Percentiles rank a stretch among this genome's conserved stretches.
Evolutionary conservation across 345 rosid species (phyloP).

Genomic region (Eucalyptus lansdowneana): DNA sequence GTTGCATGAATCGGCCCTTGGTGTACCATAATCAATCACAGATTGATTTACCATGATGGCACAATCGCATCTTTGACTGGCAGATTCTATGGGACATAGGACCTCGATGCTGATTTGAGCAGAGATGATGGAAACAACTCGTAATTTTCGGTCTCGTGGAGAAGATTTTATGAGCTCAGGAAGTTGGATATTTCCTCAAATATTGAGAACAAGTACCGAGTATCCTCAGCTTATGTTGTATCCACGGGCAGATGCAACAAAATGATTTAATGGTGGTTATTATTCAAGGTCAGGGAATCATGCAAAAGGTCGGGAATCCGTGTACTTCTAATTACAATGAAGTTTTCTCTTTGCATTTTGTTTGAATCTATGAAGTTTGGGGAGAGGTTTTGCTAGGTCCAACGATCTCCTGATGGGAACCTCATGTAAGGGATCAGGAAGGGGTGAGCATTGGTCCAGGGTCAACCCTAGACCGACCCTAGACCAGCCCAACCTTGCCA

Average conservation of each 20-base stretch:
- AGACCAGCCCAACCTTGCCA: too few species aligned
- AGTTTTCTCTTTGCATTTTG: background rate
- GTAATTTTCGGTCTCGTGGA: conserved; percentile 33
- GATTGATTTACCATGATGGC: background rate
- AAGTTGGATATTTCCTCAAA: conserved; percentile 38
- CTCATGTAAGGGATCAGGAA: too few species aligned
- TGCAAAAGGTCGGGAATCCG: conserved; percentile 11
- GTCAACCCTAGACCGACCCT: too few species aligned
- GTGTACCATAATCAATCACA: conserved; percentile 28
- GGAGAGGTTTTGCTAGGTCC: background rate
- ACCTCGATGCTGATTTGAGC: conserved; percentile 16
- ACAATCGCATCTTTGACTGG: conserved; percentile 16
- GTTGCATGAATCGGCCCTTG: conserved; percentile 59
- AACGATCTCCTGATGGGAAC: too few species aligned
- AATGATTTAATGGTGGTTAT: conserved; percentile 43
- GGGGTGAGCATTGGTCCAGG: too few species aligned
- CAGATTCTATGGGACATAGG: conserved; percentile 50
- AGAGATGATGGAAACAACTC: conserved; percentile 11
- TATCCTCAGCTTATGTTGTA: conserved; percentile 56
- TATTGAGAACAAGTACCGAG: conserved; percentile 23
- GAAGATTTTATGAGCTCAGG: conserved; percentile 20
- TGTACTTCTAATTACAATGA: background rate
- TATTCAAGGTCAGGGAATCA: conserved; percentile 29
- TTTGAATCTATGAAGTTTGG: background rate
- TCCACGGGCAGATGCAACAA: conserved; percentile 32